phyloP scores from a whole-genome alignment of 495 filamentous ascomycete genomes.

The Penicillium herquei region DNA sequence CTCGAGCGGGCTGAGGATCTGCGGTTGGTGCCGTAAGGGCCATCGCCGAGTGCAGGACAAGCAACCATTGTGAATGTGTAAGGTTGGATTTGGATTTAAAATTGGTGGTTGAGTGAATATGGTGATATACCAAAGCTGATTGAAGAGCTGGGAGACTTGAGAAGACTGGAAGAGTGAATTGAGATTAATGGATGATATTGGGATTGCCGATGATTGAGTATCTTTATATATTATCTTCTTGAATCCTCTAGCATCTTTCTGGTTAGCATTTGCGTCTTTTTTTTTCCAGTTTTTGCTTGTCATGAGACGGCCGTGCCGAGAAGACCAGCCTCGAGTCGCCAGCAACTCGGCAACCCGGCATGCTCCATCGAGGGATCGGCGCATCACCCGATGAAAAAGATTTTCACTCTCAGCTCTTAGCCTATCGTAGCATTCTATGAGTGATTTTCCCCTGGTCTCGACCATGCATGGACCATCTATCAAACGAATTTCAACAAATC shows the following conservation, averaged over 20 bases:
- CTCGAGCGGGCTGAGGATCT: neutral
- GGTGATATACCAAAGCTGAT: neutral
- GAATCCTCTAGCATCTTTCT: too few relatives aligned
- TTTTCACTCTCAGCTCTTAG: too few relatives aligned
- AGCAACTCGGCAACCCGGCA: too few relatives aligned
- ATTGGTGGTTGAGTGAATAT: neutral
- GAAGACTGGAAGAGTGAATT: neutral
- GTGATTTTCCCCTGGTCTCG: neutral
- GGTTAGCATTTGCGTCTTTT: too few relatives aligned
- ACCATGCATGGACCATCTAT: neutral
- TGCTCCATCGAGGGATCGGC: too few relatives aligned
- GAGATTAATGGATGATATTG: neutral
- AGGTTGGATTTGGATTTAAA: neutral
- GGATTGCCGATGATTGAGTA: neutral
- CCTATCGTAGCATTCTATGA: neutral
- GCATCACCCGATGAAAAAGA: too few relatives aligned
- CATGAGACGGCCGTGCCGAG: too few relatives aligned
- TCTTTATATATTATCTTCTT: too few relatives aligned
- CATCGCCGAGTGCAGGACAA: neutral
- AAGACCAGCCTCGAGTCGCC: too few relatives aligned
- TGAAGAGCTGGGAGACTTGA: neutral
- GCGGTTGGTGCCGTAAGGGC: neutral
- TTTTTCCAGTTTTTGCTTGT: too few relatives aligned
- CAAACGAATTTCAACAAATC: neutral
- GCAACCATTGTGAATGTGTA: slow-evolving; percentile 2